Percentiles rank a stretch among this genome's conserved stretches.
These are phyloP conservation scores for Avicennia marina DNA, from an alignment of 257 asterid species.

Conservation along the genomic window DNA sequence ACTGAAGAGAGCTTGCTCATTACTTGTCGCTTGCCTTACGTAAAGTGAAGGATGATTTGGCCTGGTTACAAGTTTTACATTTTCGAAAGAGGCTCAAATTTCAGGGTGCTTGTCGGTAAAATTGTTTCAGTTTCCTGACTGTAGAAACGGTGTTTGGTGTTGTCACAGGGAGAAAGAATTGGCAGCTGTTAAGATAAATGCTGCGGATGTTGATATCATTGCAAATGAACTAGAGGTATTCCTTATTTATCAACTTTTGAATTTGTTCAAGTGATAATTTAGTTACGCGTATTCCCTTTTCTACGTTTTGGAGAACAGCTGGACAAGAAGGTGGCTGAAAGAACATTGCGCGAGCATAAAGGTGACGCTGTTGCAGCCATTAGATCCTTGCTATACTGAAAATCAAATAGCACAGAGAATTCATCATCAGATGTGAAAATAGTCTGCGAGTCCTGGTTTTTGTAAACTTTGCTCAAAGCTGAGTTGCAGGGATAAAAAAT, in stretches of 20 bases:
- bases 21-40: too few relatives aligned
- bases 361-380: conserved; percentile 94
- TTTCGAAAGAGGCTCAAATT: too few relatives aligned
- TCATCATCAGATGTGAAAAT: too few relatives aligned
- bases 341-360: conserved; percentile 85
- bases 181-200: conserved; percentile 87
- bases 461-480: too few relatives aligned
- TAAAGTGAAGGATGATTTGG: too few relatives aligned
- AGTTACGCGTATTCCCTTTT: not conserved
- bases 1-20: too few relatives aligned
- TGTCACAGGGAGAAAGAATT: conserved; percentile 81
- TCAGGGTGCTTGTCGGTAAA: too few relatives aligned
- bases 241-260: not conserved
- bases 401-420: too few relatives aligned
- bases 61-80: too few relatives aligned
- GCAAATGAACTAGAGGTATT: conserved; percentile 84
- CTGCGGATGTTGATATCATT: conserved; percentile 79
- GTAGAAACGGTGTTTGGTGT: conserved; percentile 12
- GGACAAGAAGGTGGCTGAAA: conserved; percentile 88
- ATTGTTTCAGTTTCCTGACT: not conserved
- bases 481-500: too few relatives aligned
- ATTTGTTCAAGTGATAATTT: not conserved
- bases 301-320: conserved; percentile 34
- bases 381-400: conserved; percentile 64
- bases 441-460: too few relatives aligned